Percentiles rank a stretch among this genome's conserved stretches.
Conservation (phyloP, 345 rosid genomes). For the Eutrema yunnanense region DNA sequence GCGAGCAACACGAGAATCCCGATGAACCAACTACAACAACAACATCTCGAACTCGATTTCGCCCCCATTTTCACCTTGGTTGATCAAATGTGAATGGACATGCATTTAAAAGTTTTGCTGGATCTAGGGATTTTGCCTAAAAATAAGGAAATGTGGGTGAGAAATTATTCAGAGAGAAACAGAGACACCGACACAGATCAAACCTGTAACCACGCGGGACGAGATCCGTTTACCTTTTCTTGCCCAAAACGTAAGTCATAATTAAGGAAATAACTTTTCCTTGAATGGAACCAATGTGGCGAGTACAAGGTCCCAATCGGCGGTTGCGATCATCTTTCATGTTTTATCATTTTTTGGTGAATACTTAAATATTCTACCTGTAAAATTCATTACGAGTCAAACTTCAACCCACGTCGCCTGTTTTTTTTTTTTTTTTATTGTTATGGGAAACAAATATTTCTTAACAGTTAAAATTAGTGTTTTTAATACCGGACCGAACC, state of each 20-base stretch:
- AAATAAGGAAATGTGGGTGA: background rate
- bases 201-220: constrained; percentile 30
- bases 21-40: constrained; percentile 54
- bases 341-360: background rate
- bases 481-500: too few species aligned
- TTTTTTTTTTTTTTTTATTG: background rate
- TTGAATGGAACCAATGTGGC: constrained; percentile 2
- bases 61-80: constrained; percentile 33
- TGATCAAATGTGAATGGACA: background rate
- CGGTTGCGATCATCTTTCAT: background rate
- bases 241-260: background rate
- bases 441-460: background rate
- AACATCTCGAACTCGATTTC: constrained; percentile 53
- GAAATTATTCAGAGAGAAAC: background rate
- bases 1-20: constrained; percentile 35
- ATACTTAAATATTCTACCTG: background rate
- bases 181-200: constrained; percentile 25
- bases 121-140: constrained; percentile 9
- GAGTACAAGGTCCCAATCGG: background rate
- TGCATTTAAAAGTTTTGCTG: background rate
- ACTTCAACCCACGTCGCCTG: background rate
- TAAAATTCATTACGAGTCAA: constrained; percentile 8
- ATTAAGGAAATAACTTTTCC: constrained; percentile 10
- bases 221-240: background rate
- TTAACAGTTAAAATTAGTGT: background rate